Base-by-base conservation (phyloP, 2,329 filamentous ascomycete species). In the Sporothrix humicola region DNA sequence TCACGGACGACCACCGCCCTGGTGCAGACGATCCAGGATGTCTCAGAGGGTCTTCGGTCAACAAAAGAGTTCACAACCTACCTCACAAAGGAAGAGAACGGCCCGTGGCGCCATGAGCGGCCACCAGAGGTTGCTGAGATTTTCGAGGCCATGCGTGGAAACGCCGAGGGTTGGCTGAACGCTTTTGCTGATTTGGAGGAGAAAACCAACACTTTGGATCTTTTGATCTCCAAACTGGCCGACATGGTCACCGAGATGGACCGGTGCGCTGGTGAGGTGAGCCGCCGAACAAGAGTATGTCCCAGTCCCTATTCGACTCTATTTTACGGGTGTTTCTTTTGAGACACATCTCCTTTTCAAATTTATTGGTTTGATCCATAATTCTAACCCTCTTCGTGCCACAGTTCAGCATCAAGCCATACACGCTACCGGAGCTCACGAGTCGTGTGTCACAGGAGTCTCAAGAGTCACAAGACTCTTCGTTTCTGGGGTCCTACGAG, bases 81-180 rank as follows among this genome's bases (percentile, higher is more conserved):
- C 81, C 84, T 98, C 68, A 85, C 87, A 6, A 85, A 88, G 48
- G 88, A 97, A 75, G 87, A 89, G 63, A 84, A 90, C 52, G 86
- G 88, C 4, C 85, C 87, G 76, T 89, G 88, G 81, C 87, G 89
- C 73, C 82, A 86, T 70, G 89, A 91, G 66, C 88, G 93, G 26
- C 85, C 87, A 5, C 85, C 87, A n/a, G 72, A 75, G 20, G 84
- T 91, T 65, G 86, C 87, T 50, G 90, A 93, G 65, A 93, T 97
- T 23, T 96, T 93, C 77, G 88, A 91, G 56, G 94, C 95, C 52
- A 98, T 98, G 95, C 92, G 92, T 79, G 93, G 93, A 48, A 98
- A 98, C 78, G 91, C 94, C 9, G 92, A 97, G 76, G 94, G 95
- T 59, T 98, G 95, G 95, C 89, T 91, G 73, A 90, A 91, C 73